phyloP scores from a whole-genome alignment of 768 basidiomycete genomes.

The Psilocybe tampanensis region DNA sequence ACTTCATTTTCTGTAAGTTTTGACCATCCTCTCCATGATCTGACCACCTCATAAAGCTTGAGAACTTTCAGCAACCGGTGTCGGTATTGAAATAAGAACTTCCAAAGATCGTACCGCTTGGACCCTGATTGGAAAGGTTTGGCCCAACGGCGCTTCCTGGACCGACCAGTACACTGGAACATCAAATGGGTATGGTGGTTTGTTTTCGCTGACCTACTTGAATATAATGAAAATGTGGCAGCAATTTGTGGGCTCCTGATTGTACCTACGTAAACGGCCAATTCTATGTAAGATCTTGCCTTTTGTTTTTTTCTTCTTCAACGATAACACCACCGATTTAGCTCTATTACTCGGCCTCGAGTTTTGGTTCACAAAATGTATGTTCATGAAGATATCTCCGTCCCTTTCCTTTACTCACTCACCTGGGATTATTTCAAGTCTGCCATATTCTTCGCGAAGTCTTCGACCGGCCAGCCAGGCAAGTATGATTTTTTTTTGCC shows the following conservation, averaged over 20 bases:
- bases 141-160: constrained; percentile 53
- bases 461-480: constrained; percentile 48
- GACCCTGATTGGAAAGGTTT: constrained; percentile 48
- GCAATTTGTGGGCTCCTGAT: constrained; percentile 42
- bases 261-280: constrained; percentile 33
- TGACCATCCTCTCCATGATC: background rate
- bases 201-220: background rate
- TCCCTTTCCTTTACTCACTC: constrained; percentile 13
- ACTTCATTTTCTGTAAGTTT: constrained; percentile 49
- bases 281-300: constrained; percentile 22
- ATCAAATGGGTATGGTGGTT: constrained; percentile 38
- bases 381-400: constrained; percentile 31
- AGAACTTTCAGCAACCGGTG: constrained; percentile 37
- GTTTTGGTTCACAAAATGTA: constrained; percentile 51
- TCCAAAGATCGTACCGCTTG: constrained; percentile 50
- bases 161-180: constrained; percentile 52
- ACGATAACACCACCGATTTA: constrained; percentile 17
- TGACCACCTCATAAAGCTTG: background rate
- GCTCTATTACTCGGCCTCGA: constrained; percentile 58
- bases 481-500: background rate
- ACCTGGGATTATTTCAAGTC: constrained; percentile 21
- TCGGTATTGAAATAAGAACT: constrained; percentile 51
- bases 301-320: background rate
- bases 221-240: background rate
- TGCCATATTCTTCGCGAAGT: constrained; percentile 57